A percentile compares a stretch with the other conserved stretches of the same genome.
Conservation (phyloP, 2,329 filamentous ascomycete genomes). For the Fusarium duplospermum region DNA sequence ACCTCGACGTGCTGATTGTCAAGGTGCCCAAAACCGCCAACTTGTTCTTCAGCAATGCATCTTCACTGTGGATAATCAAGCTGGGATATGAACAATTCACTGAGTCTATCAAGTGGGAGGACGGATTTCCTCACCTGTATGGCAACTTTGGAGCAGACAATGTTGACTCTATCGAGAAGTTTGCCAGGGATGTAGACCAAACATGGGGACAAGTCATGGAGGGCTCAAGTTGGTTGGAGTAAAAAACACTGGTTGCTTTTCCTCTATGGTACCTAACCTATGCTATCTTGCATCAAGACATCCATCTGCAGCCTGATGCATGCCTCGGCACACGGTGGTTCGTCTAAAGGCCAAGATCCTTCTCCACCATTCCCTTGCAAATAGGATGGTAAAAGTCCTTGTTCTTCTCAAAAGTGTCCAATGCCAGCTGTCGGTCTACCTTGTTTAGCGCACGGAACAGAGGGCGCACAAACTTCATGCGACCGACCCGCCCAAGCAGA, state of each 20-base stretch:
- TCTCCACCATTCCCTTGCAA: slow-evolving; percentile 86
- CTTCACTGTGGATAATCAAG: slow-evolving; percentile 64
- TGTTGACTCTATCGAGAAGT: slow-evolving; percentile 59
- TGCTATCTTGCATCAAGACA: background rate
- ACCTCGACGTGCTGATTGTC: background rate
- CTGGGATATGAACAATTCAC: slow-evolving; percentile 61
- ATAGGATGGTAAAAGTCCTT: slow-evolving; percentile 97
- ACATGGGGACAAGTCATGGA: slow-evolving; percentile 61
- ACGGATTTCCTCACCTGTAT: slow-evolving; percentile 69
- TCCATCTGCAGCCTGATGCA: background rate
- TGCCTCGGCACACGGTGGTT: background rate
- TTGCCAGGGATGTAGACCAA: slow-evolving; percentile 56
- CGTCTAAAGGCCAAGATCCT: slow-evolving; percentile 71
- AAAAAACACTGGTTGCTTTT: slow-evolving; percentile 10
- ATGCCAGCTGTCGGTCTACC: slow-evolving; percentile 78
- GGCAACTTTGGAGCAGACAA: slow-evolving; percentile 66
- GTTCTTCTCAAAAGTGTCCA: slow-evolving; percentile 87
- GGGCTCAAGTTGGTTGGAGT: slow-evolving; percentile 56
- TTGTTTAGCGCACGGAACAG: slow-evolving; percentile 82
- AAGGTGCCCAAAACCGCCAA: slow-evolving; percentile 59
- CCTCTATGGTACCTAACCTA: background rate
- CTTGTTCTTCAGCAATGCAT: slow-evolving; percentile 56
- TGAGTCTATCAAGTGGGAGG: slow-evolving; percentile 65
- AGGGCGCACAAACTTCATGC: slow-evolving; percentile 97
- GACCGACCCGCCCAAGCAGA: slow-evolving; percentile 82